These are phyloP conservation scores for Amanita subjunquillea DNA, from an alignment of 768 basidiomycete species.

Conservation along the genomic window DNA sequence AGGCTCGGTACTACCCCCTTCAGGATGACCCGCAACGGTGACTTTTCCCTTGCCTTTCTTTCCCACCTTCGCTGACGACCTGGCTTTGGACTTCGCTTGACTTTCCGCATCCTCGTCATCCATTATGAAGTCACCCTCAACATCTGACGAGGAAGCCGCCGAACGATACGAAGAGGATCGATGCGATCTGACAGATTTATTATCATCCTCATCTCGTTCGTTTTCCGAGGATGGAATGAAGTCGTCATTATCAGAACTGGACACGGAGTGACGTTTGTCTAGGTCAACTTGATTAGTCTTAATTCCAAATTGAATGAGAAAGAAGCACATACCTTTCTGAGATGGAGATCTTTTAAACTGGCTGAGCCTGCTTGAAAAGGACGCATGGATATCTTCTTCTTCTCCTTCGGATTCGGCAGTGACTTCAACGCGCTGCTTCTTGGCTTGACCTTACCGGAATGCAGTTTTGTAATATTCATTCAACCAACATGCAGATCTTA, in stretches of 20 bases:
- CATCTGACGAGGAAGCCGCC: conserved; percentile 22
- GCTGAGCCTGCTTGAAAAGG: conserved; percentile 51
- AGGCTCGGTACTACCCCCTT: conserved; percentile 11
- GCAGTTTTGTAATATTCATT: neutral
- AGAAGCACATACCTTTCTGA: conserved; percentile 34
- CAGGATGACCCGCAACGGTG: conserved; percentile 15
- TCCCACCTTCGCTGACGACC: conserved; percentile 39
- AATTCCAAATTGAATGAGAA: neutral
- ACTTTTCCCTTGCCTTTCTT: conserved; percentile 18
- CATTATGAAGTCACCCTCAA: conserved; percentile 42
- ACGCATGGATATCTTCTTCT: conserved; percentile 22
- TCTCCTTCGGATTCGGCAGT: conserved; percentile 47
- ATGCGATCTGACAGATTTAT: conserved; percentile 34
- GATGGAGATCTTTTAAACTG: conserved; percentile 56
- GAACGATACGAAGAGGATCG: conserved; percentile 38
- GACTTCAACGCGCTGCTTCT: conserved; percentile 56
- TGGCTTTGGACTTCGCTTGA: conserved; percentile 33
- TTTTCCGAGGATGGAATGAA: conserved; percentile 49
- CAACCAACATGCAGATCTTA: neutral
- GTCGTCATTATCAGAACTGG: conserved; percentile 50
- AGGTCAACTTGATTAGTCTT: conserved; percentile 2
- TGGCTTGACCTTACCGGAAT: conserved; percentile 29
- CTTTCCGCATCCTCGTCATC: conserved; percentile 57
- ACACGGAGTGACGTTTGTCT: conserved; percentile 31
- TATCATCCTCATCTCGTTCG: conserved; percentile 48